Percentiles rank a stretch among this genome's conserved stretches.
These are phyloP conservation scores for Anthoceros angustus DNA, from an alignment of 225 moss, liverwort and hornwort species.

Conservation along the genomic window DNA sequence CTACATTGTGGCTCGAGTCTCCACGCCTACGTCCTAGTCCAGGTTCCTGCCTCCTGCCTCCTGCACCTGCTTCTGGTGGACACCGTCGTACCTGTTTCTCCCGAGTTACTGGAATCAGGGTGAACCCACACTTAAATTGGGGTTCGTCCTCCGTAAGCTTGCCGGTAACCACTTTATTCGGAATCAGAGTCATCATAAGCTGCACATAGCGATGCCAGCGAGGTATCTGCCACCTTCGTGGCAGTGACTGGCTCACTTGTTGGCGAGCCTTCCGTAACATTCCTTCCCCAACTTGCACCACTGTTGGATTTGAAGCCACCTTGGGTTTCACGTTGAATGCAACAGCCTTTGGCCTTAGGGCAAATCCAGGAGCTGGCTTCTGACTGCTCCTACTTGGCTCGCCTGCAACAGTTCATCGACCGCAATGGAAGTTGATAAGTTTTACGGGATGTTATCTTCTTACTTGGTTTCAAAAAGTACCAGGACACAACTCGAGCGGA, in stretches of 20 bases:
- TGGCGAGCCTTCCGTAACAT: not conserved
- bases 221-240: not conserved
- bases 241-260: not conserved
- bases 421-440: not conserved
- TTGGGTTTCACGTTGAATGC: not conserved
- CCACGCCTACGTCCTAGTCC: too few relatives aligned
- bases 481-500: not conserved
- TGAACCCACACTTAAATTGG: too few relatives aligned
- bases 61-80: too few relatives aligned
- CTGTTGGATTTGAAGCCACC: not conserved
- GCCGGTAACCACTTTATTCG: not conserved
- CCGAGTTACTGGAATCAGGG: too few relatives aligned
- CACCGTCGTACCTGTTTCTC: too few relatives aligned
- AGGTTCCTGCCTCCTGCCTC: too few relatives aligned
- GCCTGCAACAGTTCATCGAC: slow-evolving; percentile 15
- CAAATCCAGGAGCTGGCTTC: slow-evolving; percentile 18
- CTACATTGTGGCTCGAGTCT: too few relatives aligned
- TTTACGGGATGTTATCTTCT: not conserved
- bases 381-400: slow-evolving; percentile 9
- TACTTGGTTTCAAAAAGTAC: not conserved
- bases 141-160: too few relatives aligned
- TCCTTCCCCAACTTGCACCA: not conserved
- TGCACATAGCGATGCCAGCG: not conserved
- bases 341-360: slow-evolving; percentile 21
- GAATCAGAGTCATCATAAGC: not conserved